Conservation (phyloP, 768 basidiomycete species). For the Russula ochroleuca region DNA sequence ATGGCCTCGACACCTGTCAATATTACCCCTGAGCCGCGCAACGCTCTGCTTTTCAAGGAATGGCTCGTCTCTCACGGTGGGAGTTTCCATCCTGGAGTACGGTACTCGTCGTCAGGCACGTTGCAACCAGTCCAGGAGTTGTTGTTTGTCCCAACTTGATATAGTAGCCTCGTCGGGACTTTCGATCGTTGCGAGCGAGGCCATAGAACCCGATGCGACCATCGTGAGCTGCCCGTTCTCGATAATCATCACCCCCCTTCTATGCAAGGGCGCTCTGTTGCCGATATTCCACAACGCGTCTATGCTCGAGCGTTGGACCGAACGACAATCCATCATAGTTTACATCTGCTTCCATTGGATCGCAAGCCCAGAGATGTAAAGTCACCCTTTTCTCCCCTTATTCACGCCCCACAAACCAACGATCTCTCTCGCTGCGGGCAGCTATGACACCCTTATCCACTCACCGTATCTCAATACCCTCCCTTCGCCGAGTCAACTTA, state of each 20-base stretch:
- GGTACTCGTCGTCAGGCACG: slow-evolving; percentile 45
- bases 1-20: neutral
- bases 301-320: slow-evolving; percentile 44
- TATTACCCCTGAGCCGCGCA: slow-evolving; percentile 23
- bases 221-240: slow-evolving; percentile 66
- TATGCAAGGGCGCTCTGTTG: slow-evolving; percentile 44
- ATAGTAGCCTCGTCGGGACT: slow-evolving; percentile 39
- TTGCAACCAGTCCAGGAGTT: too few relatives aligned
- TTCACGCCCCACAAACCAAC: neutral
- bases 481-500: slow-evolving; percentile 51
- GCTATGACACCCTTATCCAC: slow-evolving; percentile 36
- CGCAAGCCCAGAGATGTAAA: slow-evolving; percentile 38
- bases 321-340: slow-evolving; percentile 61
- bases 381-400: slow-evolving; percentile 3
- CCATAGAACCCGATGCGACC: slow-evolving; percentile 47
- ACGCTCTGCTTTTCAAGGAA: slow-evolving; percentile 37
- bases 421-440: slow-evolving; percentile 3
- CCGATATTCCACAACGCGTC: slow-evolving; percentile 35
- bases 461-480: slow-evolving; percentile 63
- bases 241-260: slow-evolving; percentile 56
- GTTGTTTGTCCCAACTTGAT: too few relatives aligned
- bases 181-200: slow-evolving; percentile 46
- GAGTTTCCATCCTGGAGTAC: slow-evolving; percentile 45
- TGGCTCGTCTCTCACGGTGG: slow-evolving; percentile 54
- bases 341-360: slow-evolving; percentile 69